Evolutionary conservation across 495 filamentous ascomycete genomes (phyloP).

Genomic region (Daldinia decipiens): DNA sequence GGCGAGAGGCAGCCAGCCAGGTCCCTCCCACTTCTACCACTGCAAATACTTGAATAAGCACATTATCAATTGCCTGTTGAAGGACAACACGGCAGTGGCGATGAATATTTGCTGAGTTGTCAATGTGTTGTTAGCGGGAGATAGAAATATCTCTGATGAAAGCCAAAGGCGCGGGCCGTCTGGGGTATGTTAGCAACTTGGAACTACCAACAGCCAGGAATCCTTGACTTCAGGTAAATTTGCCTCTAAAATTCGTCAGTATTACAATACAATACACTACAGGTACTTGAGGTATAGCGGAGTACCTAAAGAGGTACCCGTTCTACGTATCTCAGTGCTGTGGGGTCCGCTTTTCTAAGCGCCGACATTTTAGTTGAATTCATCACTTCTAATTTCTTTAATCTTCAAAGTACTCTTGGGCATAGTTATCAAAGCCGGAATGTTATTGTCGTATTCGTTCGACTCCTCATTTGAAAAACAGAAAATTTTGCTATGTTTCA

Average conservation of each 20-base stretch:
- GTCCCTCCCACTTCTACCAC: constrained; percentile 13
- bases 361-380: constrained; percentile 18
- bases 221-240: constrained; percentile 32
- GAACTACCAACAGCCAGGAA: constrained; percentile 34
- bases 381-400: constrained; percentile 16
- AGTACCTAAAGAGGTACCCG: constrained; percentile 2
- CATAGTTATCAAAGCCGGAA: not conserved
- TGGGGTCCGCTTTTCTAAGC: constrained; percentile 33
- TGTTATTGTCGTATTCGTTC: constrained; percentile 18
- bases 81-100: constrained; percentile 44
- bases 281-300: not conserved
- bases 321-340: not conserved
- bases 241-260: constrained; percentile 15
- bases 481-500: constrained; percentile 31
- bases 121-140: constrained; percentile 2
- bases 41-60: constrained; percentile 7
- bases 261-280: constrained; percentile 2
- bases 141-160: constrained; percentile 12
- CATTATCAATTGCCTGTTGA: constrained; percentile 15
- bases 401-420: not conserved
- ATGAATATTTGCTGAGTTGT: constrained; percentile 14
- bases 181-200: constrained; percentile 29
- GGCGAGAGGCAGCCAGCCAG: constrained; percentile 38
- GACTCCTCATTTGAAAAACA: constrained; percentile 14
- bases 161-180: constrained; percentile 41